Evolutionary conservation across 495 filamentous ascomycete species (phyloP).

Genomic region (Astrocystis sublimbata): DNA sequence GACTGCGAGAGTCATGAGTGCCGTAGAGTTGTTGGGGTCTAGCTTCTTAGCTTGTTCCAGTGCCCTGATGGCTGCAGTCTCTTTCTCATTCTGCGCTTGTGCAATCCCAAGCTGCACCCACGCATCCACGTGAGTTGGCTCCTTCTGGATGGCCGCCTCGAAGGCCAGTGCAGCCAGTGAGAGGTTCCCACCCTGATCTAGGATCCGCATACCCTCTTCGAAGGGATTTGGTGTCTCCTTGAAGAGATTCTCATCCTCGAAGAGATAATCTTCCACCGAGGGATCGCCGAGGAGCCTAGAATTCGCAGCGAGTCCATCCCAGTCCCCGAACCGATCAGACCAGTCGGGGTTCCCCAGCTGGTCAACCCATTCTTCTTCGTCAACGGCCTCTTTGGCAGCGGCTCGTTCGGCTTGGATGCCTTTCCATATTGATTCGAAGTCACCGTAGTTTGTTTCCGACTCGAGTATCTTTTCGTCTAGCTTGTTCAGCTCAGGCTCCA

Average conservation of each 20-base stretch:
- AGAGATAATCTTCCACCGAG: constrained; percentile 83
- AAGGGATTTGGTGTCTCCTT: constrained; percentile 75
- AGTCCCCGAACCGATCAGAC: constrained; percentile 64
- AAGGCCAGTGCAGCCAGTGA: constrained; percentile 95
- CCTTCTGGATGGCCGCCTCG: constrained; percentile 89
- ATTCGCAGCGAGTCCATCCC: constrained; percentile 48
- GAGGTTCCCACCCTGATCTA: constrained; percentile 89
- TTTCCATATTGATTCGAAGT: constrained; percentile 89
- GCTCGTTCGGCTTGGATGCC: constrained; percentile 80
- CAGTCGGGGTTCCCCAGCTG: constrained; percentile 69
- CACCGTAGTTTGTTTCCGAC: constrained; percentile 64
- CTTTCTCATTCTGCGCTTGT: constrained; percentile 98
- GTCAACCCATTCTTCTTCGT: constrained; percentile 62
- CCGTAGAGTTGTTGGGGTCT: constrained; percentile 80
- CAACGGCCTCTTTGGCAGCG: constrained; percentile 66
- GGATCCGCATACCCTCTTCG: constrained; percentile 85
- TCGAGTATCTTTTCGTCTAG: constrained; percentile 65
- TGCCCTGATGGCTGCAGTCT: constrained; percentile 95
- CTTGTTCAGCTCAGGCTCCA: constrained; percentile 86
- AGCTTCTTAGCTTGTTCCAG: constrained; percentile 88
- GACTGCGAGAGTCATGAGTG: constrained; percentile 92
- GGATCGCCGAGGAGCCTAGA: constrained; percentile 66
- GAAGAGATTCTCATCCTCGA: constrained; percentile 92
- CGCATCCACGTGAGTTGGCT: constrained; percentile 82
- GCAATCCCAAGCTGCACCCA: constrained; percentile 89